phyloP scores from a whole-genome alignment of 2,329 filamentous ascomycete species.

The Orbilia quercus region DNA sequence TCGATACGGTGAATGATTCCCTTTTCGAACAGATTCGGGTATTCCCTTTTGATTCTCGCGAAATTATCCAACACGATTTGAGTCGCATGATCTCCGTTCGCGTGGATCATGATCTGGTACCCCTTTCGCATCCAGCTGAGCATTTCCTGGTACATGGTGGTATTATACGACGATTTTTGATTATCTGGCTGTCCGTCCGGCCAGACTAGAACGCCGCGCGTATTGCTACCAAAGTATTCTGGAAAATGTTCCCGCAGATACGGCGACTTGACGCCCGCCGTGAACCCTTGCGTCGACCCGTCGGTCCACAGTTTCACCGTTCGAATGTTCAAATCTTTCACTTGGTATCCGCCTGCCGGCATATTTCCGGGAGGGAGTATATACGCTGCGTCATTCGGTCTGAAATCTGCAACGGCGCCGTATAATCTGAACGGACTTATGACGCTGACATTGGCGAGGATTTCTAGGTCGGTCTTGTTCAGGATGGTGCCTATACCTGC shows the following conservation, averaged over 20 bases:
- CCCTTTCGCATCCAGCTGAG: slow-evolving; percentile 34
- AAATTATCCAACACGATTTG: slow-evolving; percentile 45
- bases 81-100: slow-evolving; percentile 45
- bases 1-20: slow-evolving; percentile 42
- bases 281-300: slow-evolving; percentile 49
- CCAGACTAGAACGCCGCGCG: slow-evolving; percentile 39
- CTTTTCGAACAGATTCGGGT: slow-evolving; percentile 3
- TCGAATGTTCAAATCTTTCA: slow-evolving; percentile 20
- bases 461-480: slow-evolving; percentile 2
- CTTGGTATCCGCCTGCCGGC: slow-evolving; percentile 34
- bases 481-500: slow-evolving; percentile 24
- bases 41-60: slow-evolving; percentile 18
- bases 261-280: slow-evolving; percentile 29
- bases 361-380: slow-evolving; percentile 25
- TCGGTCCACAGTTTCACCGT: slow-evolving; percentile 45
- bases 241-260: slow-evolving; percentile 35
- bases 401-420: slow-evolving; percentile 33
- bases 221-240: slow-evolving; percentile 23
- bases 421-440: slow-evolving; percentile 31
- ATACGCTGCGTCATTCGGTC: slow-evolving; percentile 25
- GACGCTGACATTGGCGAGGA: slow-evolving; percentile 31
- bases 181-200: slow-evolving; percentile 10
- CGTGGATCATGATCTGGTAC: slow-evolving; percentile 51
- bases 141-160: slow-evolving; percentile 35
- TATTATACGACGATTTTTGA: slow-evolving; percentile 17